Conservation (phyloP, 352 stramenopile species). For the Globisporangium paddicum region DNA sequence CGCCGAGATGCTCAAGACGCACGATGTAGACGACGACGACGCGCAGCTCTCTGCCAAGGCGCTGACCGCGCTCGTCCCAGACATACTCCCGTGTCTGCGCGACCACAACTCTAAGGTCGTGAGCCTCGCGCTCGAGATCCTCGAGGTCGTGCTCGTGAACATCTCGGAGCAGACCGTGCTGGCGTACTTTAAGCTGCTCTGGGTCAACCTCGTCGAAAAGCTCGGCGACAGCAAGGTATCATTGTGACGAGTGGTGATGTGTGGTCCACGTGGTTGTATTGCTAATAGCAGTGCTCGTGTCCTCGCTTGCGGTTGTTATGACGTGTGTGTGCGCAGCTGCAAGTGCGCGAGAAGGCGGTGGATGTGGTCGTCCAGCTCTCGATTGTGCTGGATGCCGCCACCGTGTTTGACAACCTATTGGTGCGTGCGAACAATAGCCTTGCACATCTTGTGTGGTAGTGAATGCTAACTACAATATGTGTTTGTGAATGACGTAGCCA, state of each 20-base stretch:
- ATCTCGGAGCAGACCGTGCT: constrained; percentile 42
- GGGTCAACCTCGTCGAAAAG: constrained; percentile 60
- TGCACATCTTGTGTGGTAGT: constrained; percentile 10
- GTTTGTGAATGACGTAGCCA: constrained; percentile 12
- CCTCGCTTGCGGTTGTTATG: neutral
- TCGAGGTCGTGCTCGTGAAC: constrained; percentile 45
- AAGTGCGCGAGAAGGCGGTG: constrained; percentile 68
- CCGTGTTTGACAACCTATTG: constrained; percentile 55
- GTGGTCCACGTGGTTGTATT: neutral
- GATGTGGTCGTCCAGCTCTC: constrained; percentile 64
- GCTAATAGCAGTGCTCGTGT: neutral
- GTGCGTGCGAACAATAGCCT: neutral
- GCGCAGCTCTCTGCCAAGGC: constrained; percentile 21
- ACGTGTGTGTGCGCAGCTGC: constrained; percentile 14
- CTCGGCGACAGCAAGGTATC: constrained; percentile 73
- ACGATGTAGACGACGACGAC: constrained; percentile 15
- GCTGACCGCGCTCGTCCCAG: constrained; percentile 40
- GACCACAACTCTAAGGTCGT: constrained; percentile 86
- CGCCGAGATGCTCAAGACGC: constrained; percentile 32
- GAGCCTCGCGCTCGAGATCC: constrained; percentile 53
- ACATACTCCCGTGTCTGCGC: constrained; percentile 62
- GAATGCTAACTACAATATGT: neutral
- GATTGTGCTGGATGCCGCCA: constrained; percentile 53
- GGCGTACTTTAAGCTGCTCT: constrained; percentile 58
- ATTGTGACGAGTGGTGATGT: neutral